Conservation (phyloP, 1,284 basidiomycete genomes). For the Microbotryomycetes sp. region DNA sequence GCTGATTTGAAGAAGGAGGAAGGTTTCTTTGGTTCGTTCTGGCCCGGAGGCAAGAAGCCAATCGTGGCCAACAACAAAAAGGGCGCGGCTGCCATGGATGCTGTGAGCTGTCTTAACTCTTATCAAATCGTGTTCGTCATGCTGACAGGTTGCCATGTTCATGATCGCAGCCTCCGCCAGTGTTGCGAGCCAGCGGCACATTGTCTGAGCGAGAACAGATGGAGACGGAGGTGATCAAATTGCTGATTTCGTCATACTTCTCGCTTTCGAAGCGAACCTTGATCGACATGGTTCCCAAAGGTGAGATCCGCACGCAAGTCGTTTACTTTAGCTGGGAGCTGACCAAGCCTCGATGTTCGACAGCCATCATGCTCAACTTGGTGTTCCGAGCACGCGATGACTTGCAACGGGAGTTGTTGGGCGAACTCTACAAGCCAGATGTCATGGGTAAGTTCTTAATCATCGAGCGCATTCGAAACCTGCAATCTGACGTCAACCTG, state of each 20-base stretch:
- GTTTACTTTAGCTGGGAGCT: background rate
- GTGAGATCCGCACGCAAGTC: conserved; percentile 1
- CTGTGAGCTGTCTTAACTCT: conserved; percentile 44
- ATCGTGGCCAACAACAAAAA: conserved; percentile 60
- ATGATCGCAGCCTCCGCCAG: conserved; percentile 67
- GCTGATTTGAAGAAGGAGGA: conserved; percentile 80
- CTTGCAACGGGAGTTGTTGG: conserved; percentile 78
- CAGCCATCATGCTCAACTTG: conserved; percentile 84
- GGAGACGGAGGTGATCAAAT: conserved; percentile 98
- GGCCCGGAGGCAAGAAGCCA: conserved; percentile 52
- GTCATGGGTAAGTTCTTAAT: conserved; percentile 49
- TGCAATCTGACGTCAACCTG: background rate
- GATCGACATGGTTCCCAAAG: conserved; percentile 94
- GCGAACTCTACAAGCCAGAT: conserved; percentile 80
- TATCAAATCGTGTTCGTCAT: background rate
- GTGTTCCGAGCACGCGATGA: conserved; percentile 90
- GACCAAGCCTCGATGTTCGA: conserved; percentile 40
- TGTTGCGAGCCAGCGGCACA: conserved; percentile 86
- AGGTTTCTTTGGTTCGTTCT: conserved; percentile 96
- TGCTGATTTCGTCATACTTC: conserved; percentile 59
- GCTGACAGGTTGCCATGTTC: too few relatives aligned
- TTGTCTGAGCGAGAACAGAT: conserved; percentile 92
- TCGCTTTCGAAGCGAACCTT: conserved; percentile 98
- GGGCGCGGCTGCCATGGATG: conserved; percentile 73
- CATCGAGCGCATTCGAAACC: background rate